phyloP scores from a whole-genome alignment of 805 yeast genomes.

The Naumovozyma castellii region DNA sequence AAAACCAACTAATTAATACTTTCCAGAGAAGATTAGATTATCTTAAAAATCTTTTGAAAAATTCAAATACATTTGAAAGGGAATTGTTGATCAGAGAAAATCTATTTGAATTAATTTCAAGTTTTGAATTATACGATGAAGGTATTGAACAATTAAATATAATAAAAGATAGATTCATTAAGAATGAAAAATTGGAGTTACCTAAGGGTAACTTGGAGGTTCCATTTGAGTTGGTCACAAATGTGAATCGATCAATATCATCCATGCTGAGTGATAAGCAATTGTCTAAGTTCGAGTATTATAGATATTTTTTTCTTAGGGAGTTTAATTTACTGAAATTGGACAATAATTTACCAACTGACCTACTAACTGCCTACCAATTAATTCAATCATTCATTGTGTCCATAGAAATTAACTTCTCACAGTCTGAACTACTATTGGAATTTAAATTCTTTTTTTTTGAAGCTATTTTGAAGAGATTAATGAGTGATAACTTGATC shows the following conservation, averaged over 20 bases:
- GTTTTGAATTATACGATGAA: conserved; percentile 22
- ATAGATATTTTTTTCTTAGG: conserved; percentile 18
- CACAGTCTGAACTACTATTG: conserved; percentile 8
- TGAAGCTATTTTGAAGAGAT: conserved; percentile 7
- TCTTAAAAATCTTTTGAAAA: conserved; percentile 7
- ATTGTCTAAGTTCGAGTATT: conserved; percentile 13
- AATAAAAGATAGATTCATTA: conserved; percentile 8
- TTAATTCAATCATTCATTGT: conserved; percentile 11
- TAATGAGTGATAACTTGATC: conserved; percentile 4
- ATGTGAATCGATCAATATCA: conserved; percentile 6
- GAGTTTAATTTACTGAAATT: conserved; percentile 14
- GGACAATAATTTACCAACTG: conserved; percentile 6
- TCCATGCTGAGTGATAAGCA: conserved; percentile 9
- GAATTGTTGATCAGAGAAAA: conserved; percentile 16
- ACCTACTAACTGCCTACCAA: conserved; percentile 8
- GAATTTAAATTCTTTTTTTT: conserved; percentile 19
- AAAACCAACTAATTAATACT: conserved; percentile 16
- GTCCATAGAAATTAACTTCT: conserved; percentile 8
- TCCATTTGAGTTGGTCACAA: conserved; percentile 11
- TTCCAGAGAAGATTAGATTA: conserved; percentile 19
- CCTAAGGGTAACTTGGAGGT: conserved; percentile 16
- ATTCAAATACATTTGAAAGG: conserved; percentile 7
- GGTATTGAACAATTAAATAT: conserved; percentile 15
- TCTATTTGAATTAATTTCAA: conserved; percentile 18
- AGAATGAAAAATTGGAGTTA: conserved; percentile 3